Conservation (phyloP, 495 filamentous ascomycete genomes). For the Annulohypoxylon moriforme region DNA sequence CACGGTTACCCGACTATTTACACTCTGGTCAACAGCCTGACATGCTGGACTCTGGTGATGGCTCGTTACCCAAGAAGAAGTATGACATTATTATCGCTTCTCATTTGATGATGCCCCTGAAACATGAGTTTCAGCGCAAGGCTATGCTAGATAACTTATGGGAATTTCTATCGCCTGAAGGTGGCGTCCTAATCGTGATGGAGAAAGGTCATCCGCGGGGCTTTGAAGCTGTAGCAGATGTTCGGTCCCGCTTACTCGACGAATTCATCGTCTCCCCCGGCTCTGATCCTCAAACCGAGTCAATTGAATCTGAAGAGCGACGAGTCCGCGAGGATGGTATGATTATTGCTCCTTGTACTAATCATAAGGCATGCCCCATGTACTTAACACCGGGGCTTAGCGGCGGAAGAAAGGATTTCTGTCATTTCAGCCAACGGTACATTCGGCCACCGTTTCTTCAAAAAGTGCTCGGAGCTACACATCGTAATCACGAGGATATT, state of each 20-base stretch:
- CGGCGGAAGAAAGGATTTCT: constrained; percentile 84
- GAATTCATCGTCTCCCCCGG: constrained; percentile 77
- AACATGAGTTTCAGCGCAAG: constrained; percentile 78
- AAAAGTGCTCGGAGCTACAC: constrained; percentile 71
- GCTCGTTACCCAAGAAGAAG: constrained; percentile 70
- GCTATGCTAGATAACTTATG: constrained; percentile 85
- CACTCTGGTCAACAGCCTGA: constrained; percentile 62
- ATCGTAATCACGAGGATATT: constrained; percentile 89
- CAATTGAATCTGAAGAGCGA: constrained; percentile 45
- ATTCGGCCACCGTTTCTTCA: constrained; percentile 86
- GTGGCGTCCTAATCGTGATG: constrained; percentile 86
- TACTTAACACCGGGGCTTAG: constrained; percentile 75
- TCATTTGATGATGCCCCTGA: constrained; percentile 78
- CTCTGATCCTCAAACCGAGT: constrained; percentile 50
- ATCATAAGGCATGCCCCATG: constrained; percentile 89
- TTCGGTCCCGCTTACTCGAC: constrained; percentile 79
- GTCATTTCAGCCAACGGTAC: constrained; percentile 90
- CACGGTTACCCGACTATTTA: constrained; percentile 91
- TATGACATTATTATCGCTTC: constrained; percentile 93
- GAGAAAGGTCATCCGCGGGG: constrained; percentile 93
- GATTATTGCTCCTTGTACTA: constrained; percentile 97
- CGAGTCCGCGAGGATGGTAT: constrained; percentile 74
- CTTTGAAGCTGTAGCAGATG: constrained; percentile 90
- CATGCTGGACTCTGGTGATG: constrained; percentile 53
- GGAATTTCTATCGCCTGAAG: constrained; percentile 83